These are phyloP conservation scores for Ophiostoma pallidulum DNA, from an alignment of 2,329 filamentous ascomycete species.

Conservation along the genomic window DNA sequence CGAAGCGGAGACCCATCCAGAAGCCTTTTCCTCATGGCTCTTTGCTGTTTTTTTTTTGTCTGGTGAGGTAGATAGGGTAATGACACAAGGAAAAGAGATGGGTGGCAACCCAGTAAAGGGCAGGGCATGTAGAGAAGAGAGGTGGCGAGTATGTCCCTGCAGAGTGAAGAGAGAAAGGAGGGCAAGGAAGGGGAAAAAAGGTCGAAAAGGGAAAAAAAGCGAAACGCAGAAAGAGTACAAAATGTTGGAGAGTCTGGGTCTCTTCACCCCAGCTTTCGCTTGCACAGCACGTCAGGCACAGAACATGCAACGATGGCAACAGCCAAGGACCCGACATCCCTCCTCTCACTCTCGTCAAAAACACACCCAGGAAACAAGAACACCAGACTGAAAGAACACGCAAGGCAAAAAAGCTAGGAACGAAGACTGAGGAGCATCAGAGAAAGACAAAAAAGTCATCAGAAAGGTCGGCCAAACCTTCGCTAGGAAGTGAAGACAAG, in stretches of 20 bases:
- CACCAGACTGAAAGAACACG: not conserved
- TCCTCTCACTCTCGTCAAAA: constrained; percentile 7
- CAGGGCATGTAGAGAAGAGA: not conserved
- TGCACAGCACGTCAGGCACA: constrained; percentile 2
- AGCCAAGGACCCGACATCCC: not conserved
- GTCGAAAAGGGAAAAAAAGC: not conserved
- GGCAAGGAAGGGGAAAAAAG: not conserved
- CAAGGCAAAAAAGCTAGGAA: not conserved
- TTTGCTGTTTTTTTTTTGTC: constrained; percentile 1
- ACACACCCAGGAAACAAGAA: constrained; percentile 1
- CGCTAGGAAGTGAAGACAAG: constrained; percentile 9
- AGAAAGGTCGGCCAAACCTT: constrained; percentile 15
- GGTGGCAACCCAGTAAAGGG: not conserved
- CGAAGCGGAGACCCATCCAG: not conserved
- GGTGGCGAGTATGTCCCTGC: not conserved
- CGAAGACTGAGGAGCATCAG: not conserved
- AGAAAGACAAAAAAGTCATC: constrained; percentile 6
- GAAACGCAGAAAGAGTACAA: not conserved
- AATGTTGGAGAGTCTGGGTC: not conserved
- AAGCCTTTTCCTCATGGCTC: constrained; percentile 3
- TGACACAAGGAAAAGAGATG: constrained; percentile 8
- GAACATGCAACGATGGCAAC: not conserved
- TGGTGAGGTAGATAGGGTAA: not conserved
- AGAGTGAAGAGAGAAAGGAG: not conserved
- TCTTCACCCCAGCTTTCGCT: not conserved